Base-by-base conservation (phyloP, 768 basidiomycete species). In the Phanerodontia chrysosporium region DNA sequence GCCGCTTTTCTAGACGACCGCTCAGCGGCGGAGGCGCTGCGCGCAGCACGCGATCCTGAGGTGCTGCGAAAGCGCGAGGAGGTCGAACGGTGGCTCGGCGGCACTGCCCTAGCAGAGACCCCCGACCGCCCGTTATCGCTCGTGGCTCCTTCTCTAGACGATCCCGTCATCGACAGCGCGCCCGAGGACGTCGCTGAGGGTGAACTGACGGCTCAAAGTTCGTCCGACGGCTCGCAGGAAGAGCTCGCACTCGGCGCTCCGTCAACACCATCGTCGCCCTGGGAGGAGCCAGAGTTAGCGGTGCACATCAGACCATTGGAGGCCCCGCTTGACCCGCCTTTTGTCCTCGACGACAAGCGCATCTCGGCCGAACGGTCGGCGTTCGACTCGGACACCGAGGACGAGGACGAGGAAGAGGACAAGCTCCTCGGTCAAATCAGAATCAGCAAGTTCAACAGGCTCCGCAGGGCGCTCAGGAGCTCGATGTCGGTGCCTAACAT, bases 301-400 rank as follows among this genome's bases (percentile, higher is more conserved):
- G 51, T 51, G 30, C 28, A 35, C 18, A 27, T 32, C 30, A 10
- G 29, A 25, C 7, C 39, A 18, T 18, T 18, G 8, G 25, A 28
- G 25, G 16, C 29, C 9, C 22, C 55, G 49, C 57, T 58, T 7
- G 57, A 45, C 6, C 36, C 21, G 35, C 57, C 57, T 14, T 51
- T 58, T 32, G 49, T 51, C 39, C 18, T 14, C 28, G 51, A 24
- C 52, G 13, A 18, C 35, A 22, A 22, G 10, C 52, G 35, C n/a
- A 28, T 42, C 35, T 45, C 45, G 24, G 48, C 22, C 24, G 58
- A 55, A 28, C 51, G 42, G 24, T 60, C 59, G 22, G 45, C 59
- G 4, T 60, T 60, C 48, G 59, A 60, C 28, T 60, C 45, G 22
- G 59, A 60, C 49, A 55, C 59, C 5, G 59, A 60, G 25, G 54